These are phyloP conservation scores for Phycomyces blakesleeanus DNA, from an alignment of 192 early-diverging fungal species.

Conservation along the genomic window DNA sequence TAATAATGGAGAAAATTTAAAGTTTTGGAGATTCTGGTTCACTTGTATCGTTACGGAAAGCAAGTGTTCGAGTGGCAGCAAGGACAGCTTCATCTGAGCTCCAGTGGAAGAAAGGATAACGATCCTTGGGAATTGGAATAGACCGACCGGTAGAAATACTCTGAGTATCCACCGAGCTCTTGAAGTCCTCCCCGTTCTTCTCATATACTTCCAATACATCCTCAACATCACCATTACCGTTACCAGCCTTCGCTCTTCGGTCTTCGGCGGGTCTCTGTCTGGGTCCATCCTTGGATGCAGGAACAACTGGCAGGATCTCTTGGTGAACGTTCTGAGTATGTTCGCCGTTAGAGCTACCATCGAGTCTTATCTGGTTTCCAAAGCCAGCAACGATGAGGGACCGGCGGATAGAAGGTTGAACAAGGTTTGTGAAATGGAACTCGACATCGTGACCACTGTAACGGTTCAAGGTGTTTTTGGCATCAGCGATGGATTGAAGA, in stretches of 20 bases:
- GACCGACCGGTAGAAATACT: neutral
- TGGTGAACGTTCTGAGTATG: neutral
- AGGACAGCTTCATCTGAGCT: slow-evolving; percentile 32
- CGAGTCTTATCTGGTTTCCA: slow-evolving; percentile 16
- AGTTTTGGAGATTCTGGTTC: too few species aligned
- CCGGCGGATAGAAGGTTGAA: slow-evolving; percentile 21
- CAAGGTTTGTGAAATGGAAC: slow-evolving; percentile 37
- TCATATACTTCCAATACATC: slow-evolving; percentile 4
- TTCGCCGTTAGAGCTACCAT: neutral
- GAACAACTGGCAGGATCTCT: slow-evolving; percentile 32
- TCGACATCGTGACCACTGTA: slow-evolving; percentile 31
- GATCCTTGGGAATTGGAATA: slow-evolving; percentile 24
- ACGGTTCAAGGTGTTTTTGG: slow-evolving; percentile 27
- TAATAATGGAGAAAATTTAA: too few species aligned
- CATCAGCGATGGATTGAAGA: slow-evolving; percentile 34
- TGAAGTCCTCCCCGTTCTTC: neutral
- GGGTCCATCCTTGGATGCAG: slow-evolving; percentile 27
- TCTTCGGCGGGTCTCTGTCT: neutral
- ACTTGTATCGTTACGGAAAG: slow-evolving; percentile 3
- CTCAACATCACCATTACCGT: slow-evolving; percentile 3
- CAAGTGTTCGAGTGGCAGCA: slow-evolving; percentile 14
- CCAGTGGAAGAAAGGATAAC: slow-evolving; percentile 39
- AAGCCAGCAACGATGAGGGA: slow-evolving; percentile 33
- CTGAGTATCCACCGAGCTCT: neutral
- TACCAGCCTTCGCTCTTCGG: neutral